Base-by-base conservation (phyloP, 345 rosid species). In the Citrus maxima region DNA sequence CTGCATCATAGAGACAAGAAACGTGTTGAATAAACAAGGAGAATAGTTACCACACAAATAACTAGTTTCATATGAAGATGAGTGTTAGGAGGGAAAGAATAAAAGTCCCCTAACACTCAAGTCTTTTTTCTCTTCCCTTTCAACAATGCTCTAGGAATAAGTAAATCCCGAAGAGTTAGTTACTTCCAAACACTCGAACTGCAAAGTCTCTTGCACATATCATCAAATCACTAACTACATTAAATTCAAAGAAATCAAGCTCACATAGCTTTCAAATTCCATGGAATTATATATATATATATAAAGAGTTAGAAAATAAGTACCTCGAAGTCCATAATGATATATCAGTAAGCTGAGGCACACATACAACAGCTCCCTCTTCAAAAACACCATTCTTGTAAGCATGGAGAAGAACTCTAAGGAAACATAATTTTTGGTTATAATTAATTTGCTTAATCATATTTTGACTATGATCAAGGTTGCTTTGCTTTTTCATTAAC, bases 291-390 rank as follows among this genome's bases (percentile, higher is more conserved):
- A 55, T 72, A 2, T 19, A 35, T 19, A 35, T 61, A 34, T 34
- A 34, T 34, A 34, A 34, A 34, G 35, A 38, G 9, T 18, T 49
- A 1, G 18, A 9, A 27, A 74, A 70, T 76, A 24, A 49, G 27
- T 83, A 95, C 96, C 98, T 91, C 65, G 87, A 88, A 83, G 86
- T 87, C 88, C 86, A 80, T 16, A 78, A 37, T 22, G 86, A 87
- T 80, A 90, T 76, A 85, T 93, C 98, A 38, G 81, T 59, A 34
- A 80, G 79, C 72, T 19, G 67, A 56, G 95, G 97, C 49, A 94
- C 94, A 65, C 97, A 89, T 62, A 95, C 82, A 80, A 95, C 85
- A 6, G 98, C 97, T 38, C 97, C 96, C 71, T 89, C 98, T 84
- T 93, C 97, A 58, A 92, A 86, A 81, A 87, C 83, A 59, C 98